Evolutionary conservation across 208 protist species (phyloP), one percentile per base, ranked within the genome.

Genomic region (Wallacemonas sp.): DNA sequence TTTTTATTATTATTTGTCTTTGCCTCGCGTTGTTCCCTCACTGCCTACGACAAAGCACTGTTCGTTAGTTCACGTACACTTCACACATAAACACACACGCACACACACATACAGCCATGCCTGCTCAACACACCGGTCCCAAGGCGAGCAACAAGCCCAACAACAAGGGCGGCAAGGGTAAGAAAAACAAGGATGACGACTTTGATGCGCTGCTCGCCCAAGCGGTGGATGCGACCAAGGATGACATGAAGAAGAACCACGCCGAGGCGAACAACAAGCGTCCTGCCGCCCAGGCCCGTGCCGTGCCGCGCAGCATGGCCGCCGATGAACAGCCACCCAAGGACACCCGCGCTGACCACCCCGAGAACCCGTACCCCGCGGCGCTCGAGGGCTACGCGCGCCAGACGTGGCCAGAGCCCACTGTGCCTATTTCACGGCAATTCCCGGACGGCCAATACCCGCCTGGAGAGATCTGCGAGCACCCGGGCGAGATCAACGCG

Each of bases 371-470:
- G 44, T 95, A 93, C 71, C 83, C 74, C 1, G 60, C 69, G 11
- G 72, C 72, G 26, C 59, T 61, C 38, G 45, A 54, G 27, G 80
- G 78, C 41, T 75, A 69, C 59, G 69, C 67, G 41, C 86, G 91
- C 8, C 93, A 97, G 77, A 97, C 93, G 28, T 97, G 93, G 93
- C 93, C 93, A 31, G 88, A 94, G 70, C 96, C 97, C 22, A 97
- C 94, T 34, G 80, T 98, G 14, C 97, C 95, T 19, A 88, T 99
- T 31, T 68, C 75, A 28, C 22, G 80, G 63, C 84, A 98, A 61
- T 98, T 94, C 53, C 44, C 64, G 15, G 71, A 63, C 51, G 77
- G 75, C 26, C 46, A 72, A 2, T 98, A 86, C 61, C 96, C 96
- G 11, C 30, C 66, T 4, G 96, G 96, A 27, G 86, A 97, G 70